These are phyloP conservation scores for Fusarium sp. DNA, from an alignment of 2,329 filamentous ascomycete genomes.

Conservation along the genomic window DNA sequence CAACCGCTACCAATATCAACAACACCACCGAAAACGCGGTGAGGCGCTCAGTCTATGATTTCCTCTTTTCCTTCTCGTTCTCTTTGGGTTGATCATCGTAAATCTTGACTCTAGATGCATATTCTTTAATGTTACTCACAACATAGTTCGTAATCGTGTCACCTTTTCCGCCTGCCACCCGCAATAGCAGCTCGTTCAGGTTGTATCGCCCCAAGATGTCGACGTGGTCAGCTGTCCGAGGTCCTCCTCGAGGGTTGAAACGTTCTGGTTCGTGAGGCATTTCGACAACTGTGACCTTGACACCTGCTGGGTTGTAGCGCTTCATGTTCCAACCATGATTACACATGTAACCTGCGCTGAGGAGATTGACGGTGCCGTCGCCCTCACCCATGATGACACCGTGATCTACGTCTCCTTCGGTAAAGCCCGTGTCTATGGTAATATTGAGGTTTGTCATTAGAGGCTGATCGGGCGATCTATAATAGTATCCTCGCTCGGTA, in stretches of 20 bases:
- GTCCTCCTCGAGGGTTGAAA: slow-evolving; percentile 83
- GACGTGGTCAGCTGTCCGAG: slow-evolving; percentile 87
- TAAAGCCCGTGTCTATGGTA: slow-evolving; percentile 76
- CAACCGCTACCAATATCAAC: slow-evolving; percentile 15
- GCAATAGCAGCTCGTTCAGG: slow-evolving; percentile 89
- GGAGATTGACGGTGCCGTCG: slow-evolving; percentile 93
- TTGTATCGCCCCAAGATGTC: slow-evolving; percentile 92
- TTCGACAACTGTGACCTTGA: slow-evolving; percentile 86
- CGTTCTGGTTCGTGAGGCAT: slow-evolving; percentile 97
- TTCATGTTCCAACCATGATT: slow-evolving; percentile 93
- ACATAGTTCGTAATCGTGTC: slow-evolving; percentile 82
- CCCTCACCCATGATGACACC: slow-evolving; percentile 97
- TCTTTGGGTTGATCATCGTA: slow-evolving; percentile 69
- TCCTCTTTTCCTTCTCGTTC: slow-evolving; percentile 63
- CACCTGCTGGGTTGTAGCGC: slow-evolving; percentile 89
- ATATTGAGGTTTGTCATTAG: slow-evolving; percentile 76
- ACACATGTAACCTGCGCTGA: slow-evolving; percentile 97
- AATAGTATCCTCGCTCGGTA: slow-evolving; percentile 93
- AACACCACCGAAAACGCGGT: slow-evolving; percentile 10
- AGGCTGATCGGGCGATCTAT: slow-evolving; percentile 76
- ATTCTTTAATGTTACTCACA: slow-evolving; percentile 83
- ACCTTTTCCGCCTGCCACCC: slow-evolving; percentile 87
- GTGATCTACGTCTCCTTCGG: slow-evolving; percentile 75
- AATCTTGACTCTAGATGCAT: slow-evolving; percentile 86
- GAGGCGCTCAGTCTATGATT: slow-evolving; percentile 34